phyloP scores from a whole-genome alignment of 2,329 filamentous ascomycete species.

The Aspergillus clavatus region DNA sequence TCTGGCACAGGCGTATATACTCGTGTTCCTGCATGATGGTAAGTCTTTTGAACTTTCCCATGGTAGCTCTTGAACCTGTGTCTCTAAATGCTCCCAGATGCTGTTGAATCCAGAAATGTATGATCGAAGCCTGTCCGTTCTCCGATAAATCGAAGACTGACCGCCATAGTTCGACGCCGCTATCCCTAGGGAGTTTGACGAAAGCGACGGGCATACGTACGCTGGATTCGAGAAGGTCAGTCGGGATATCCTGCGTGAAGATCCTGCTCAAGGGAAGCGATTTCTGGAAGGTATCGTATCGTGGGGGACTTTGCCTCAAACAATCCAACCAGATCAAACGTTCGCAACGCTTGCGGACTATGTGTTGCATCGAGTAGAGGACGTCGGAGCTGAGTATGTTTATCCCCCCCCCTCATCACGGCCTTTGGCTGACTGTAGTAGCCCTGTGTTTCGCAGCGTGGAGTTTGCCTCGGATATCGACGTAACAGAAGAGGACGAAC shows the following conservation, averaged over 20 bases:
- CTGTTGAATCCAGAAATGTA: slow-evolving; percentile 7
- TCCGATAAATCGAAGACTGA: neutral
- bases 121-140: neutral
- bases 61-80: neutral
- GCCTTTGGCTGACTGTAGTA: neutral
- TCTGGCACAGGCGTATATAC: slow-evolving; percentile 6
- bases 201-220: neutral
- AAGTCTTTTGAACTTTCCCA: neutral
- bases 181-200: neutral
- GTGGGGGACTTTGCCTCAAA: slow-evolving; percentile 3
- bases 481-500: neutral
- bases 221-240: slow-evolving; percentile 4
- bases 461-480: slow-evolving; percentile 6
- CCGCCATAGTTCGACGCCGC: neutral
- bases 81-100: slow-evolving; percentile 2
- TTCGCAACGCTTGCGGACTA: slow-evolving; percentile 8
- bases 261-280: slow-evolving; percentile 1
- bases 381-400: slow-evolving; percentile 9
- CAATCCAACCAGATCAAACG: neutral
- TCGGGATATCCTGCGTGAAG: slow-evolving; percentile 3
- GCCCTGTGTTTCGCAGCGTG: slow-evolving; percentile 6
- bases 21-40: slow-evolving; percentile 15
- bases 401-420: neutral
- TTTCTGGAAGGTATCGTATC: slow-evolving; percentile 7
- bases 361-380: slow-evolving; percentile 3